Base-by-base conservation (phyloP, 768 basidiomycete genomes). In the Phylloporus sp. region DNA sequence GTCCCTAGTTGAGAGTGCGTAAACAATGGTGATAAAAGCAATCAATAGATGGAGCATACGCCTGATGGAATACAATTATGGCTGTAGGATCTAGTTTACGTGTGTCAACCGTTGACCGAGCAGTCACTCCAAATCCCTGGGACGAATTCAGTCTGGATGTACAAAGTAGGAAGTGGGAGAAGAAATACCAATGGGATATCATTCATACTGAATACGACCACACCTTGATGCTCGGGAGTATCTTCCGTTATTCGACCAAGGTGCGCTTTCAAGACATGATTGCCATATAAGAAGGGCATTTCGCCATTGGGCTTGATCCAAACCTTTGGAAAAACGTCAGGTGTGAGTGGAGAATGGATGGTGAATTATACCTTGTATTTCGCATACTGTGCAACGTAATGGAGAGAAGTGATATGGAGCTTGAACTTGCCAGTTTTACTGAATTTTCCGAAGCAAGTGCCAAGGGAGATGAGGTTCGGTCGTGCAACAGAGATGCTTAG, bases 221-320 rank as follows among this genome's bases (percentile, higher is more conserved):
- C 97, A 41, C 97, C 97, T 66, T 98, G 97, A 66, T 99, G 95
- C 65, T 99, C 97, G 11, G 95, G 95, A 3, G 95, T 95, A 64
- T 99, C 97, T 67, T 99, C 97, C 43, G 97, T 97, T 67, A 98
- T 97, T 53, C 95, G 81, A 16, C 97, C 97, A n/a, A 99, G 76
- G 71, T 99, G 97, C 9, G 97, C 97, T 72, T 98, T 99, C 57
- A 97, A 82, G 53, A 98, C 86, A 73, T 99, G 95, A 66, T 99
- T 99, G 50, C 97, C 97, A 64, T 99, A 99, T 32, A 99, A 74
- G 79, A 95, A 99, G 1, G 97, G 97, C 87, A 99, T 95, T 73
- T 99, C 97, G 64, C 97, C 97, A 58, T 98, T 95, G 23, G 95
- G 87, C 70, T 99, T 99, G 68, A 99, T 93, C 97, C 97, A 99